Conservation (phyloP, 768 basidiomycete species). For the Tricholoma sp. region DNA sequence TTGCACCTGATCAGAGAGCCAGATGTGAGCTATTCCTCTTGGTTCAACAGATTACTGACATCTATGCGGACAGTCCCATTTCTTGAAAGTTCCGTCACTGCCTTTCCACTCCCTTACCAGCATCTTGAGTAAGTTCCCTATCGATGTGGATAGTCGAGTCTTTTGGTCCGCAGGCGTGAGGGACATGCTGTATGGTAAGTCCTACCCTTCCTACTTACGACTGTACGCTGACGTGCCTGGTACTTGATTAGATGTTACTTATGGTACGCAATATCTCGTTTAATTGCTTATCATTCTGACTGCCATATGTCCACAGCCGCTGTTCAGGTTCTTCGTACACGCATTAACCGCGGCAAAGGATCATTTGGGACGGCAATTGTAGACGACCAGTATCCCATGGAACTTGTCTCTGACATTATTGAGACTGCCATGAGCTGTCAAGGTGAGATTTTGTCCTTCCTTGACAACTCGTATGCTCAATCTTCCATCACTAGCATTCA, state of each 20-base stretch:
- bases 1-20: conserved; percentile 70
- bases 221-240: conserved; percentile 1
- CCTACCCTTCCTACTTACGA: neutral
- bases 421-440: conserved; percentile 50
- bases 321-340: conserved; percentile 53
- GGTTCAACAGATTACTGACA: conserved; percentile 8
- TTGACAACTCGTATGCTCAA: neutral
- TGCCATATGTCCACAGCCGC: conserved; percentile 32
- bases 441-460: conserved; percentile 34
- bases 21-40: conserved; percentile 47
- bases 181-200: conserved; percentile 65
- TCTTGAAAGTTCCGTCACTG: conserved; percentile 78
- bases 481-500: conserved; percentile 44
- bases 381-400: conserved; percentile 31
- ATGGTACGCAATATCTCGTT: conserved; percentile 16
- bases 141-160: conserved; percentile 68
- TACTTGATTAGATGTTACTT: conserved; percentile 30
- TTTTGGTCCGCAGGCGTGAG: conserved; percentile 64
- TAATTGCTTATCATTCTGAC: neutral
- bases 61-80: conserved; percentile 58
- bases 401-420: conserved; percentile 38
- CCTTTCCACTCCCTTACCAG: conserved; percentile 79
- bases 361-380: conserved; percentile 28
- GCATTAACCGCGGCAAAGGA: conserved; percentile 30
- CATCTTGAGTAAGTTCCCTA: conserved; percentile 73